Conservation (phyloP, 2,329 filamentous ascomycete species). For the Claviceps capensis region DNA sequence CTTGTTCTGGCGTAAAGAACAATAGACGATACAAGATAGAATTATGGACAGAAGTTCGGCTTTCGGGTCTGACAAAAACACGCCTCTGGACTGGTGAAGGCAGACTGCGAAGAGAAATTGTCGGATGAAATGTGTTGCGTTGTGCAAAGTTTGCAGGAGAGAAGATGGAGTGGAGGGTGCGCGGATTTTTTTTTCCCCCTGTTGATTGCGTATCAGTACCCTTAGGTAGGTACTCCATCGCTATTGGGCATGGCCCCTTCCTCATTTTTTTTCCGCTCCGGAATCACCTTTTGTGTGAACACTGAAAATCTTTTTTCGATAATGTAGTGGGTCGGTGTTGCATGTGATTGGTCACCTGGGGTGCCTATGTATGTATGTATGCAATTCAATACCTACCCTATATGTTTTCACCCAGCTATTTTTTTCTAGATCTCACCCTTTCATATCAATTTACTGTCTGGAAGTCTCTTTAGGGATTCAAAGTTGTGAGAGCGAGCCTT, state of each 20-base stretch:
- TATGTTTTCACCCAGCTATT: neutral
- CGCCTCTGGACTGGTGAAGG: slow-evolving; percentile 14
- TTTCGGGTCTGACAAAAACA: neutral
- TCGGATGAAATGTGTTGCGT: slow-evolving; percentile 6
- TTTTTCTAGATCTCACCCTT: too few relatives aligned
- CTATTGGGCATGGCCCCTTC: slow-evolving; percentile 4
- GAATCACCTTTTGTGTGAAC: neutral
- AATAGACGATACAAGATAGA: neutral
- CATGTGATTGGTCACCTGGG: slow-evolving; percentile 3
- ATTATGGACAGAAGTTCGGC: neutral
- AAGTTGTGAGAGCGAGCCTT: too few relatives aligned
- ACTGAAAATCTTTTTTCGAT: slow-evolving; percentile 5
- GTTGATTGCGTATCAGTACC: neutral
- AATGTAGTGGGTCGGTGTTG: neutral
- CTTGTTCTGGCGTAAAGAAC: neutral
- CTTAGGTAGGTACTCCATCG: too few relatives aligned
- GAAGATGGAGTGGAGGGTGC: slow-evolving; percentile 7
- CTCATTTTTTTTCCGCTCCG: slow-evolving; percentile 6
- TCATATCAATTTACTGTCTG: too few relatives aligned
- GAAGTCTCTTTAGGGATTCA: too few relatives aligned
- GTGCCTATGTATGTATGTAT: neutral
- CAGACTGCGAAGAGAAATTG: slow-evolving; percentile 9
- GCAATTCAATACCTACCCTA: slow-evolving; percentile 1
- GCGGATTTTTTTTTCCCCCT: slow-evolving; percentile 12
- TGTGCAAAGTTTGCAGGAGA: slow-evolving; percentile 12